Evolutionary conservation across 129 eudicot genomes (phyloP).

Genomic region (Escallonia rubra): DNA sequence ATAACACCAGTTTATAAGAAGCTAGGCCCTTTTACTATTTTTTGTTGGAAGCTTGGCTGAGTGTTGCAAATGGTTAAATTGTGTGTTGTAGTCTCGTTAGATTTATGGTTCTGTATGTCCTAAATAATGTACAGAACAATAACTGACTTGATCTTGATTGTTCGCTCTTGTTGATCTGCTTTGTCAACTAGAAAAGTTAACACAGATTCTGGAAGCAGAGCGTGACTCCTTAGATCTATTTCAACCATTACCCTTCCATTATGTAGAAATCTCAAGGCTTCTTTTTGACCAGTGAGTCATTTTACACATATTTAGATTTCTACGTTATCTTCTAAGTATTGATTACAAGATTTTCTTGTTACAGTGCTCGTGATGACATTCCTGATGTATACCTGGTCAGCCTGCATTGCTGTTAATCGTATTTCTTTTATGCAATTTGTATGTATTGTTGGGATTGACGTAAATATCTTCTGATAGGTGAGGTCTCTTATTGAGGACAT

Average conservation of each 20-base stretch:
- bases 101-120: background rate
- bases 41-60: background rate
- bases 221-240: conserved; percentile 69
- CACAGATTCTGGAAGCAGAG: conserved; percentile 85
- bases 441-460: background rate
- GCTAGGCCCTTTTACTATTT: too few species aligned
- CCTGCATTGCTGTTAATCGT: background rate
- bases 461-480: conserved; percentile 40
- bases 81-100: background rate
- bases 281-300: conserved; percentile 91
- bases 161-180: conserved; percentile 13
- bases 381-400: conserved; percentile 88
- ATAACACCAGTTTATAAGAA: too few species aligned
- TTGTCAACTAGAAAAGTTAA: conserved; percentile 58
- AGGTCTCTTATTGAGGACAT: conserved; percentile 97
- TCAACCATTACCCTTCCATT: conserved; percentile 88
- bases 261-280: conserved; percentile 90
- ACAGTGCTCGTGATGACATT: conserved; percentile 87
- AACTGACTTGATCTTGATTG: background rate
- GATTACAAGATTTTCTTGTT: conserved; percentile 20
- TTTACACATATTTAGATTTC: conserved; percentile 1
- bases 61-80: background rate
- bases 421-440: background rate
- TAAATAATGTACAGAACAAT: background rate
- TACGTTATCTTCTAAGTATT: conserved; percentile 4